These are phyloP conservation scores for Avena sativa DNA, from an alignment of 176 grass and related monocot species.

Conservation along the genomic window DNA sequence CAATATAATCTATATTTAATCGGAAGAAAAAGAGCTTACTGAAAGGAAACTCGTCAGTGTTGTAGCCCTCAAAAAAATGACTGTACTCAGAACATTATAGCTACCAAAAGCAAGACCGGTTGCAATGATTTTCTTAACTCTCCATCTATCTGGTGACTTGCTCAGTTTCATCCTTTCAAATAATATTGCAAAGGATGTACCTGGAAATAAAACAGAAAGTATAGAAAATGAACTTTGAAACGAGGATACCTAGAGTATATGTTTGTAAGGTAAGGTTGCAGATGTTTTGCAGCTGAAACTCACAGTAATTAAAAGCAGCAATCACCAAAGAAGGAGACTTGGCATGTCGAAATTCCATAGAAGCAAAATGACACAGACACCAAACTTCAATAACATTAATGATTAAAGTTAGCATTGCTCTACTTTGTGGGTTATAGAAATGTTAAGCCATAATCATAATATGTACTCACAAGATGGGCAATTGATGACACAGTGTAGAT, in stretches of 20 bases:
- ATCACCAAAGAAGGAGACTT: constrained; percentile 46
- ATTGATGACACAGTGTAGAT: constrained; percentile 57
- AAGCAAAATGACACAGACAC: constrained; percentile 44
- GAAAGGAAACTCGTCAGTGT: constrained; percentile 4
- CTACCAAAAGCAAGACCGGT: constrained; percentile 44
- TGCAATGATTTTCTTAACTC: constrained; percentile 48
- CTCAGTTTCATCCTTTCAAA: constrained; percentile 48
- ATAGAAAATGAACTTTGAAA: neutral
- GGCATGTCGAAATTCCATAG: constrained; percentile 47
- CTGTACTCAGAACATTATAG: constrained; percentile 50
- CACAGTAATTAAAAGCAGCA: constrained; percentile 43
- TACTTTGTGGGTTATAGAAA: neutral
- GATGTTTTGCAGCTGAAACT: constrained; percentile 27
- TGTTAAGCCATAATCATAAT: constrained; percentile 2
- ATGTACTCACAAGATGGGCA: constrained; percentile 53
- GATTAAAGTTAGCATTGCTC: constrained; percentile 37
- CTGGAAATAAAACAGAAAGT: constrained; percentile 26
- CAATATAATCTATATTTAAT: neutral
- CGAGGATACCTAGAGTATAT: neutral
- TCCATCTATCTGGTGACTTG: constrained; percentile 41
- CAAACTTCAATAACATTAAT: constrained; percentile 49
- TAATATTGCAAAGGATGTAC: constrained; percentile 52
- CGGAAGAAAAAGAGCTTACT: constrained; percentile 39
- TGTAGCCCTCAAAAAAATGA: constrained; percentile 40
- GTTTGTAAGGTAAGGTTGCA: neutral